Conservation (phyloP, 768 basidiomycete species). For the Lactarius hengduanensis region DNA sequence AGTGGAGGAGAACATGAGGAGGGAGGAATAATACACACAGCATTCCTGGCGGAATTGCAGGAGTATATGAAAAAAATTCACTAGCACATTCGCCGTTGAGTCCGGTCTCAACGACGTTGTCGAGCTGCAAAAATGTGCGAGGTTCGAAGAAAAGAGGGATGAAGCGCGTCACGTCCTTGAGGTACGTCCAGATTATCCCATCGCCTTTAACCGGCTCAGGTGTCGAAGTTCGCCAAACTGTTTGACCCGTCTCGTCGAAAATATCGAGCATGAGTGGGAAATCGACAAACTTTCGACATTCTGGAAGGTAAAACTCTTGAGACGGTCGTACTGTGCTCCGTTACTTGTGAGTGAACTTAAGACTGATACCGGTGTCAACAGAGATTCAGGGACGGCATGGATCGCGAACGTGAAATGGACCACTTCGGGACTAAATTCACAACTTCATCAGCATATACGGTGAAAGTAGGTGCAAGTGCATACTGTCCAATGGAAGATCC, state of each 20-base stretch:
- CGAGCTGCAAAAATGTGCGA: conserved; percentile 67
- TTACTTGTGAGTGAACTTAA: conserved; percentile 80
- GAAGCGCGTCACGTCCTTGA: conserved; percentile 75
- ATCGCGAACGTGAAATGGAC: conserved; percentile 55
- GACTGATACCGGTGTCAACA: conserved; percentile 45
- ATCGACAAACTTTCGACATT: conserved; percentile 65
- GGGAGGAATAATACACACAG: conserved; percentile 31
- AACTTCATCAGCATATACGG: neutral
- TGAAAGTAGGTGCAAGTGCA: conserved; percentile 29
- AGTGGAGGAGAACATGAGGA: neutral
- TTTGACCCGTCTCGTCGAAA: neutral
- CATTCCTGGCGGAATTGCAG: neutral
- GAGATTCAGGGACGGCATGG: neutral
- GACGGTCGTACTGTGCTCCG: conserved; percentile 72
- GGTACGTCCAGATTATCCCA: conserved; percentile 76
- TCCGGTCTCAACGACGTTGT: conserved; percentile 60
- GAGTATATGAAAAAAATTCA: conserved; percentile 33
- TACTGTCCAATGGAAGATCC: conserved; percentile 69
- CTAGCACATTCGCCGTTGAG: conserved; percentile 71
- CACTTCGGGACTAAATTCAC: conserved; percentile 50
- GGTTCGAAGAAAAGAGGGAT: conserved; percentile 65
- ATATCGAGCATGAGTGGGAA: neutral
- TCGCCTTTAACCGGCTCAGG: conserved; percentile 59
- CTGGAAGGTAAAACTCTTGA: conserved; percentile 71
- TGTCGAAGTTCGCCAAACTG: conserved; percentile 80